Conservation (phyloP, 148 eudicot species). For the Rhododendron vialii region DNA sequence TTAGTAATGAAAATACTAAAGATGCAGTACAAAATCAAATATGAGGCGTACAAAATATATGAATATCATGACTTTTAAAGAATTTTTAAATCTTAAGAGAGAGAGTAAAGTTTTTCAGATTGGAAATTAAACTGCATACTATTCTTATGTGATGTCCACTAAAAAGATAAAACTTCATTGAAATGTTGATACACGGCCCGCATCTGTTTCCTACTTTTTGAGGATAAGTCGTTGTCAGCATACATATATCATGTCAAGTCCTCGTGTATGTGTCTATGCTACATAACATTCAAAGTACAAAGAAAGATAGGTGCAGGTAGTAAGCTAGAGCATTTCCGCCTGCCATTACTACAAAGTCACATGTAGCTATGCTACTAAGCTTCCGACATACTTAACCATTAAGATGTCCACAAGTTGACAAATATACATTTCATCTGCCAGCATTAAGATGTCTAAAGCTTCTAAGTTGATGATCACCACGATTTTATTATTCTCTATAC, state of each 20-base stretch:
- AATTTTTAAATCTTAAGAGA: not conserved
- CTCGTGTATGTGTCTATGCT: not conserved
- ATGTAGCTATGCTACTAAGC: not conserved
- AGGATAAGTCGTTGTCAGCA: not conserved
- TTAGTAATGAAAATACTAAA: not conserved
- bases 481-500: not conserved
- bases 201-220: not conserved
- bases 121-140: not conserved
- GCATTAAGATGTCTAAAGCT: not conserved
- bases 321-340: not conserved
- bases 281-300: not conserved
- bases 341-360: not conserved
- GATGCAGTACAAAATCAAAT: not conserved
- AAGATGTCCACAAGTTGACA: not conserved
- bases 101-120: not conserved
- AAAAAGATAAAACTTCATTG: not conserved
- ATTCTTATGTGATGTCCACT: not conserved
- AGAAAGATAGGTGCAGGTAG: not conserved
- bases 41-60: not conserved
- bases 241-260: not conserved
- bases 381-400: not conserved
- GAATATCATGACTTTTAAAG: not conserved
- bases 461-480: not conserved
- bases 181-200: not conserved
- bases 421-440: not conserved